Conservation (phyloP, 2,329 filamentous ascomycete genomes). For the Fusarium citri region DNA sequence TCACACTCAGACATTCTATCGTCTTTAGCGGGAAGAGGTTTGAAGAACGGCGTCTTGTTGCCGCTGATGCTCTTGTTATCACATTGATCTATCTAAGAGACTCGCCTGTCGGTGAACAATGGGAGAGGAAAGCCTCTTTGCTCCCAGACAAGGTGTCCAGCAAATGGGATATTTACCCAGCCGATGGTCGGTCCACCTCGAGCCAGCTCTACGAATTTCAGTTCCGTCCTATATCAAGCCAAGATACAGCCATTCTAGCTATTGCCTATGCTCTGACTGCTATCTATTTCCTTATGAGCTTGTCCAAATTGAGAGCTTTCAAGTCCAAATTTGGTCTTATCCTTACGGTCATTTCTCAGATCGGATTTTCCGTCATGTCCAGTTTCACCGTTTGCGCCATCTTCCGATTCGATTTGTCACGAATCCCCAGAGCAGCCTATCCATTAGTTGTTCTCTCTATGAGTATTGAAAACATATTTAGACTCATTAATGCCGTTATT, state of each 20-base stretch:
- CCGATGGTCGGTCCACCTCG: conserved; percentile 62
- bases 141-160: conserved; percentile 62
- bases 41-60: conserved; percentile 72
- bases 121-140: conserved; percentile 69
- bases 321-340: conserved; percentile 81
- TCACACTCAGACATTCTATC: conserved; percentile 80
- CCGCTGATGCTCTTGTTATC: conserved; percentile 82
- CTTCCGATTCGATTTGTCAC: conserved; percentile 78
- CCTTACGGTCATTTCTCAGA: conserved; percentile 76
- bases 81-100: conserved; percentile 77
- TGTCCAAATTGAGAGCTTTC: conserved; percentile 77
- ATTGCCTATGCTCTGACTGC: conserved; percentile 73
- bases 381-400: conserved; percentile 84
- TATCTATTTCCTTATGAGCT: conserved; percentile 73
- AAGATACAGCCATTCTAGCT: conserved; percentile 72
- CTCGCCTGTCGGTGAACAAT: conserved; percentile 72
- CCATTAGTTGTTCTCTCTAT: conserved; percentile 81
- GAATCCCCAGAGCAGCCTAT: conserved; percentile 79
- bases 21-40: conserved; percentile 87
- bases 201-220: conserved; percentile 82
- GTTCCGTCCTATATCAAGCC: conserved; percentile 76
- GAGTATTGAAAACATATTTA: conserved; percentile 82
- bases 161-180: conserved; percentile 74
- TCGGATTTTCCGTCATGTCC: conserved; percentile 77
- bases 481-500: conserved; percentile 81